Conservation (phyloP, 208 protist species). For the Perkinsela sp. region DNA sequence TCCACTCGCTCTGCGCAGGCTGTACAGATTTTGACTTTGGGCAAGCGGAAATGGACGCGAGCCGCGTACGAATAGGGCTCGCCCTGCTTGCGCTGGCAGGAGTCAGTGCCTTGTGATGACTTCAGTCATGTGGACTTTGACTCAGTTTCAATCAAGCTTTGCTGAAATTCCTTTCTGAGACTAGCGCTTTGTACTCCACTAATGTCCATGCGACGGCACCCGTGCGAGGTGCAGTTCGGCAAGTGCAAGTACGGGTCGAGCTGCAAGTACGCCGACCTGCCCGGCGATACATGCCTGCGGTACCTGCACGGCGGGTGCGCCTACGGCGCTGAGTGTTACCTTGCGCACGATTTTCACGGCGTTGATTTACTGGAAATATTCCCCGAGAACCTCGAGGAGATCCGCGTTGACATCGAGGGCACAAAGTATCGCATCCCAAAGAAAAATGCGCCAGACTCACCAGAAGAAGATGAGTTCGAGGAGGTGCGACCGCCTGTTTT, state of each 20-base stretch:
- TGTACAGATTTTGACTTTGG: background rate
- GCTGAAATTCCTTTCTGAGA: too few relatives aligned
- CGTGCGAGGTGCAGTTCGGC: conserved; percentile 5
- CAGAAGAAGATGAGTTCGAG: too few relatives aligned
- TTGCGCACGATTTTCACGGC: background rate
- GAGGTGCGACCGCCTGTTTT: too few relatives aligned
- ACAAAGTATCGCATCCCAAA: background rate
- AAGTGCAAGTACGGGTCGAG: conserved; percentile 4
- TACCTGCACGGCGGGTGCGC: conserved; percentile 7
- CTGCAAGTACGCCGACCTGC: conserved; percentile 7
- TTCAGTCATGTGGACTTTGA: too few relatives aligned
- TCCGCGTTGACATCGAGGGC: background rate
- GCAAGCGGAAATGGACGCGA: background rate
- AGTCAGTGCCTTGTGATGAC: too few relatives aligned
- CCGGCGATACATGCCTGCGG: conserved; percentile 4
- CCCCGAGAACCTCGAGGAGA: background rate
- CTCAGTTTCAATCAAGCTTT: too few relatives aligned
- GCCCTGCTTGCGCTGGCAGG: background rate
- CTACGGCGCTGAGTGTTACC: conserved; percentile 5
- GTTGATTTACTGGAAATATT: background rate
- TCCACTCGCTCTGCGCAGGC: background rate
- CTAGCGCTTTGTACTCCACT: too few relatives aligned
- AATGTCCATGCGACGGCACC: too few relatives aligned
- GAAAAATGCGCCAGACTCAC: background rate
- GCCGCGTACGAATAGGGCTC: background rate